Conservation (phyloP, 805 yeast genomes). For the Torulaspora quercuum region DNA sequence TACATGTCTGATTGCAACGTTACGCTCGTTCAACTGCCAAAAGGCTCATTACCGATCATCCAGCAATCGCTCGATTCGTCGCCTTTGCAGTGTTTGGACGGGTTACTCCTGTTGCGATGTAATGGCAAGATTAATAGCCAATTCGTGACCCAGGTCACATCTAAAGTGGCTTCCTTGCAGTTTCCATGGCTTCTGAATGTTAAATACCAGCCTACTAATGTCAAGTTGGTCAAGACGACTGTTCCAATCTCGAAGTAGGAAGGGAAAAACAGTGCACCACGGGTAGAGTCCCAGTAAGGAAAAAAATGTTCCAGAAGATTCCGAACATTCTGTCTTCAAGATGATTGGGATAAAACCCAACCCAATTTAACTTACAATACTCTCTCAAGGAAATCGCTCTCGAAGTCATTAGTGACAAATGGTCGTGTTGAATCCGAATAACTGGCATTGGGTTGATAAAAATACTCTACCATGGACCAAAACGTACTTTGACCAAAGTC, state of each 20-base stretch:
- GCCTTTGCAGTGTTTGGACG: constrained; percentile 17
- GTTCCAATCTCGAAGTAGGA: constrained; percentile 16
- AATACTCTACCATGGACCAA: constrained; percentile 65
- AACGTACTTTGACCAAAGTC: constrained; percentile 44
- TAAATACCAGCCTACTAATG: constrained; percentile 18
- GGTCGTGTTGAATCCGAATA: constrained; percentile 71
- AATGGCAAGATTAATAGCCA: constrained; percentile 22
- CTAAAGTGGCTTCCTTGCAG: constrained; percentile 16
- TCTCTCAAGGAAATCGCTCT: too few relatives aligned
- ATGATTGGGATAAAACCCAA: too few relatives aligned
- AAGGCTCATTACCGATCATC: constrained; percentile 32
- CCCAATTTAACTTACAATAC: too few relatives aligned
- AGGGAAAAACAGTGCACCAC: not conserved
- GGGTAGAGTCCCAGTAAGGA: not conserved
- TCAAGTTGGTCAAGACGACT: constrained; percentile 25
- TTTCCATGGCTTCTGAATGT: constrained; percentile 31
- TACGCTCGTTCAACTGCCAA: constrained; percentile 60
- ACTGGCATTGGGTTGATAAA: constrained; percentile 76
- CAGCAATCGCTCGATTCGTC: constrained; percentile 6
- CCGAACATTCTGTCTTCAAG: too few relatives aligned
- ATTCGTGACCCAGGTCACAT: constrained; percentile 21
- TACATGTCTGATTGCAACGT: constrained; percentile 40
- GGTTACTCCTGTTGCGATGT: constrained; percentile 26
- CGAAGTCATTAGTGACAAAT: constrained; percentile 36
- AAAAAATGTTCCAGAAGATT: constrained; percentile 8